Evolutionary conservation across 345 rosid species (phyloP), one percentile per base, ranked within the genome.

Genomic region (Gynandropsis gynandra): DNA sequence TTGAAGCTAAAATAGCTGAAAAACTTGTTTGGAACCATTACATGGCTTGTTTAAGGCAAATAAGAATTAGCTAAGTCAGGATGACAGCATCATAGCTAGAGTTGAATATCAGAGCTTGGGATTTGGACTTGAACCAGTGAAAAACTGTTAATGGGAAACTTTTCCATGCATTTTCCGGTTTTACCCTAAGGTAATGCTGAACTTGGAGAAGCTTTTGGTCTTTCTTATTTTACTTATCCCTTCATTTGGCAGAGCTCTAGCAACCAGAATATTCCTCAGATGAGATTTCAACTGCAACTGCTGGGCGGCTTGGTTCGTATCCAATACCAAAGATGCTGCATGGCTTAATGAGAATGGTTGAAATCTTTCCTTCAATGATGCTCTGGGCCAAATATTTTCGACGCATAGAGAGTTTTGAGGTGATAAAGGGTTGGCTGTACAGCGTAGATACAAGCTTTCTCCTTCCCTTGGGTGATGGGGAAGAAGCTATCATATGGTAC

Each of bases 161-260:
- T 62, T 36, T 45, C 7, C 17, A 16, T 37, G 46, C 13, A 62
- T 48, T 33, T 41, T 18, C 33, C 16, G 14, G 29, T 63, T 48
- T 42, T 33, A 7, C 32, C 13, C 8, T 24, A 16, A 24, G 21
- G 46, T 4, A 52, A 52, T 51, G 19, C 52, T 61, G 53, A 29
- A 6, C 46, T 12, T 13, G 46, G 38, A 8, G 17, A 45, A 35
- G 38, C 53, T 14, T 27, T 33, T 27, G 2, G n/a, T 42, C 47
- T 47, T 38, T 16, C 8, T 4, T 16, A 10, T 12, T 13, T 50
- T 14, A 18, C 10, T 50, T 37, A n/a, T n/a, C n/a, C 40, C 39
- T 66, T 66, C 46, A 41, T 27, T 45, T 59, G 47, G 35, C 66
- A 66, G 71, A 47, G 66, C 52, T 48, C 58, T 66, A 60, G 66